Evolutionary conservation across 352 stramenopile species (phyloP), one percentile per base, ranked within the genome.

Genomic region (Phytophthora boehmeriae): DNA sequence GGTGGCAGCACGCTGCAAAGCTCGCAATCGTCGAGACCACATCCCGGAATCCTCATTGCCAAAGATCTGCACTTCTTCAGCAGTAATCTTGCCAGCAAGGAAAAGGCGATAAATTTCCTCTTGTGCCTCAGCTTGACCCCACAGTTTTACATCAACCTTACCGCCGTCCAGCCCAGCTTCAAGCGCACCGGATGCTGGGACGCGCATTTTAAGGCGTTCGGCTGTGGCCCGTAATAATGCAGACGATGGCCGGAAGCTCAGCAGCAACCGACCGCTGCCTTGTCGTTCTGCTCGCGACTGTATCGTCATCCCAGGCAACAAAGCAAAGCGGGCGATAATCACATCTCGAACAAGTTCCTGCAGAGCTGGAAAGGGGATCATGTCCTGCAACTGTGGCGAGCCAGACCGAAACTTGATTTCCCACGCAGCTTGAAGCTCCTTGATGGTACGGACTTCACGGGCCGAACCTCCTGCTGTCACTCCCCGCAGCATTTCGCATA

Each of bases 81-180:
- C 54, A 4, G 66, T 58, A 41, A 91, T 81, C 41, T 88, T 81
- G 0, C 80, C 85, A 2, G 73, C 77, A 1, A 92, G 69, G 35
- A 92, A 93, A 25, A 93, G 66, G 10, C 79, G 78, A 41, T 88
- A 82, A 28, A 93, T 74, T 42, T 90, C 74, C 57, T 90, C 78
- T 49, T 92, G 80, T 0, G 77, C 85, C 16, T 77, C 73, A 1
- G 71, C 16, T 27, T 71, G 60, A 20, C 28, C 58, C 66, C 66
- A 87, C 17, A 82, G 62, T 17, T 75, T 62, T 16, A 42, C 23
- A 30, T 83, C 82, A 13, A 34, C 43, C 11, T 60, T 54, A 68
- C 68, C 86, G 53, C 83, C 87, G 22, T 44, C 27, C 25, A 62
- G 47, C 8, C 58, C 72, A 0, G 83, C 69, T 54, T 88, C 80